phyloP scores from a whole-genome alignment of 306 rosid genomes.

The Cucumis cinereus region DNA sequence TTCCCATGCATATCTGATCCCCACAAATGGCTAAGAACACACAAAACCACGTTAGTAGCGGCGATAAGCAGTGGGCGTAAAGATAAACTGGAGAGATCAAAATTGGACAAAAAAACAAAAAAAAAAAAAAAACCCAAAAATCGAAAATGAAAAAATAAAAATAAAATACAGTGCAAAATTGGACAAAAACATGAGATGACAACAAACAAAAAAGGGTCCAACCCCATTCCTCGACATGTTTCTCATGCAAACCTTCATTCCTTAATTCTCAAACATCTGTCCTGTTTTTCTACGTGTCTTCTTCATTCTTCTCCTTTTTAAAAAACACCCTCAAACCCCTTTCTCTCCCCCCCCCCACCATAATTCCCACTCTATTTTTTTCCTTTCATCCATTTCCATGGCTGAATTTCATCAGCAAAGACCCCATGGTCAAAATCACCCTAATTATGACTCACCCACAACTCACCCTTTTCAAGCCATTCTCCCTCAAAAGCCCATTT shows the following conservation, averaged over 20 bases:
- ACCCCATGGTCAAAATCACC: not conserved
- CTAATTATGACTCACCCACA: not conserved
- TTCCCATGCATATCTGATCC: too few relatives aligned
- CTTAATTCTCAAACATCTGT: not conserved
- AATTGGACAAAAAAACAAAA: too few relatives aligned
- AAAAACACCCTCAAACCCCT: not conserved
- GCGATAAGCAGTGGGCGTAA: too few relatives aligned
- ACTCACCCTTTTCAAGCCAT: not conserved
- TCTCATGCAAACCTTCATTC: not conserved
- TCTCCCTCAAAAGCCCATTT: not conserved
- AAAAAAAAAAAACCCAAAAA: not conserved
- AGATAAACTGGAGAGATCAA: not conserved
- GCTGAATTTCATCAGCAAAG: constrained; percentile 11
- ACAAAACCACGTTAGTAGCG: too few relatives aligned
- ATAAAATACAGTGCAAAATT: not conserved
- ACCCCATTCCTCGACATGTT: not conserved
- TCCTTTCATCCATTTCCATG: constrained; percentile 3
- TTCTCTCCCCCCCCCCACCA: not conserved
- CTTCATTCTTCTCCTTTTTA: constrained; percentile 4
- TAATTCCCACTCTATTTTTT: not conserved
- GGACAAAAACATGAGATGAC: constrained; percentile 1
- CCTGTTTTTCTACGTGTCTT: constrained; percentile 24
- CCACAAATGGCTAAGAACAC: too few relatives aligned
- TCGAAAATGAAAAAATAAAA: not conserved
- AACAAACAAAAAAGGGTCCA: not conserved